A percentile compares a stretch with the other conserved stretches of the same genome.
Evolutionary conservation across 495 filamentous ascomycete genomes (phyloP).

Genomic region (Chaetomium fimeti): DNA sequence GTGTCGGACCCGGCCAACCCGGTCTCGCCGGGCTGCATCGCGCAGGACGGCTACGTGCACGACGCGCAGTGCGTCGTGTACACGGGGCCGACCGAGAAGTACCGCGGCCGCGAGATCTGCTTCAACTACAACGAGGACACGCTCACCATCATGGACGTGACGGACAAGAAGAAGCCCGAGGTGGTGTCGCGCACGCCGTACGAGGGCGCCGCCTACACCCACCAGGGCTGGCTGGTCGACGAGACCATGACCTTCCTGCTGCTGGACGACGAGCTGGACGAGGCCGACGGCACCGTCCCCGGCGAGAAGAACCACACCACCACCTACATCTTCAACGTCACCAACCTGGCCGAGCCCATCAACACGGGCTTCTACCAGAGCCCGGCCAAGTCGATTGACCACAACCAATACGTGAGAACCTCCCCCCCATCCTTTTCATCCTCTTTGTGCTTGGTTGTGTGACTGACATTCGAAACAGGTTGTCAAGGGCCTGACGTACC

Average conservation of each 20-base stretch:
- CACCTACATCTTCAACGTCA: constrained; percentile 59
- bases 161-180: constrained; percentile 48
- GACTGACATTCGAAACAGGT: constrained; percentile 26
- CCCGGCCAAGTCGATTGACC: constrained; percentile 53
- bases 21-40: constrained; percentile 51
- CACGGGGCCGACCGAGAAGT: constrained; percentile 55
- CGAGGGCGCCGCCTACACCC: constrained; percentile 57
- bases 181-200: constrained; percentile 59
- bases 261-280: constrained; percentile 62
- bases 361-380: constrained; percentile 57
- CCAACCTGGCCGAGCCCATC: constrained; percentile 48
- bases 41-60: constrained; percentile 58
- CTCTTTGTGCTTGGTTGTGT: not conserved
- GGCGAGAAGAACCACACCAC: constrained; percentile 49
- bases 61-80: constrained; percentile 62
- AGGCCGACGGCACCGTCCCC: constrained; percentile 47
- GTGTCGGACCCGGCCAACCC: constrained; percentile 50
- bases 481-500: constrained; percentile 52
- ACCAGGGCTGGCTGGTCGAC: constrained; percentile 62
- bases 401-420: constrained; percentile 55
- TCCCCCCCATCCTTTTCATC: not conserved
- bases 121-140: constrained; percentile 59
- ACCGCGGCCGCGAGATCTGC: constrained; percentile 57
- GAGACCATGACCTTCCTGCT: constrained; percentile 55
- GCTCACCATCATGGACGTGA: constrained; percentile 53